Evolutionary conservation across 192 early-diverging fungal genomes (phyloP).

Genomic region (Allomyces macrogynus): DNA sequence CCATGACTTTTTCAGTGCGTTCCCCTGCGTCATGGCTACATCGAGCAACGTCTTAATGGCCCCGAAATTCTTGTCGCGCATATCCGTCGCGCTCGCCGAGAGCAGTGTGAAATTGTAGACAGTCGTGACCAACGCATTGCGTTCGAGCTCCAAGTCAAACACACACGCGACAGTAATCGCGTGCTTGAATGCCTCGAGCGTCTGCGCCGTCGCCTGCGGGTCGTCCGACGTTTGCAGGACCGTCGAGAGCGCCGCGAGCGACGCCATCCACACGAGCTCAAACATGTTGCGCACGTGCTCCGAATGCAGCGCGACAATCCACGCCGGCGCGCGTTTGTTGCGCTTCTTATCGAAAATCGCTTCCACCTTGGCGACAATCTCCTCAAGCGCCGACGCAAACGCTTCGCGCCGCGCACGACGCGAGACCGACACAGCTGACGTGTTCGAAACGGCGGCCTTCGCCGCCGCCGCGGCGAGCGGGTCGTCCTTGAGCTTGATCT

Average conservation of each 20-base stretch:
- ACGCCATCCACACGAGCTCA: constrained; percentile 69
- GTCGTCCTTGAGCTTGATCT: constrained; percentile 90
- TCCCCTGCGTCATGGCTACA: constrained; percentile 48
- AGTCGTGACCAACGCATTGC: constrained; percentile 79
- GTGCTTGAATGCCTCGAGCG: constrained; percentile 56
- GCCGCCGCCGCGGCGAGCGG: constrained; percentile 36
- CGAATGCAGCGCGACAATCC: constrained; percentile 37
- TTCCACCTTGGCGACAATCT: constrained; percentile 51
- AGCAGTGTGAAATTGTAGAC: constrained; percentile 72
- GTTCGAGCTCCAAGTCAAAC: constrained; percentile 75
- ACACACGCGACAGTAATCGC: constrained; percentile 60
- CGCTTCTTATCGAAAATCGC: constrained; percentile 10
- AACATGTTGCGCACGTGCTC: constrained; percentile 89
- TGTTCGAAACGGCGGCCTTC: constrained; percentile 19
- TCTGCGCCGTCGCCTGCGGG: constrained; percentile 41
- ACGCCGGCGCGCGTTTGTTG: neutral
- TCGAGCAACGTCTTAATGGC: constrained; percentile 71
- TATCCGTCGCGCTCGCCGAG: constrained; percentile 50
- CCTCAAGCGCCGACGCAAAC: constrained; percentile 36
- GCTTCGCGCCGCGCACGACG: constrained; percentile 17
- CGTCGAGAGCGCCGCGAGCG: constrained; percentile 58
- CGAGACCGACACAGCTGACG: constrained; percentile 15
- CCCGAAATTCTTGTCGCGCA: constrained; percentile 78
- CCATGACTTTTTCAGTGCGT: constrained; percentile 49
- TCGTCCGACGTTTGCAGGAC: constrained; percentile 72